Conservation (phyloP, 1,284 basidiomycete genomes). For the Cryptococcus sp. region DNA sequence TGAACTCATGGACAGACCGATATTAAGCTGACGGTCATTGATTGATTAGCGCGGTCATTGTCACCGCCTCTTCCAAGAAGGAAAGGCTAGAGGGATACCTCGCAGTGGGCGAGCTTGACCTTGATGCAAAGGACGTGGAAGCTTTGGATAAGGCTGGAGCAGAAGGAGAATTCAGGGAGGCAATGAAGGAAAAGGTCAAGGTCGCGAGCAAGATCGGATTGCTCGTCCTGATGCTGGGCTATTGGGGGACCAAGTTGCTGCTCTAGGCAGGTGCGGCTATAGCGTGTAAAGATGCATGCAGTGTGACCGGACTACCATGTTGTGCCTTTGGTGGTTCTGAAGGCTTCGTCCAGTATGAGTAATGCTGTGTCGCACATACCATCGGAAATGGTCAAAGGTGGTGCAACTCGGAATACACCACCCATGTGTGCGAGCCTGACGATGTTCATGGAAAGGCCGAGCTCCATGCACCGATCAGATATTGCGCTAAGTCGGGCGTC, state of each 20-base stretch:
- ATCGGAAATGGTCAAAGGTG: conserved; percentile 64
- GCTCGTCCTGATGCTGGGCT: no score
- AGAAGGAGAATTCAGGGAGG: no score
- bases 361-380: conserved; percentile 62
- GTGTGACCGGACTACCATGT: conserved; percentile 5
- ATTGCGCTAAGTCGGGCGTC: conserved; percentile 31
- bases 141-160: no score
- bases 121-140: conserved; percentile 13
- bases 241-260: no score
- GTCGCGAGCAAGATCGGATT: no score
- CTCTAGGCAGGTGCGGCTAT: no score
- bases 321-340: conserved; percentile 14
- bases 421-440: conserved; percentile 50
- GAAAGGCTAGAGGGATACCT: conserved; percentile 68
- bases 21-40: background rate
- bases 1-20: no score
- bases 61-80: conserved; percentile 68
- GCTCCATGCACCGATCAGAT: conserved; percentile 69
- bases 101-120: conserved; percentile 56
- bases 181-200: no score
- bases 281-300: no score
- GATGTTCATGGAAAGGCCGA: conserved; percentile 66
- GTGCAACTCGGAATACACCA: conserved; percentile 63
- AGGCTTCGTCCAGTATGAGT: conserved; percentile 60
- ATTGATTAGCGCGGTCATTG: conserved; percentile 46